These are phyloP conservation scores for Alternaria triticimaculans DNA, from an alignment of 2,329 filamentous ascomycete genomes.

Conservation along the genomic window DNA sequence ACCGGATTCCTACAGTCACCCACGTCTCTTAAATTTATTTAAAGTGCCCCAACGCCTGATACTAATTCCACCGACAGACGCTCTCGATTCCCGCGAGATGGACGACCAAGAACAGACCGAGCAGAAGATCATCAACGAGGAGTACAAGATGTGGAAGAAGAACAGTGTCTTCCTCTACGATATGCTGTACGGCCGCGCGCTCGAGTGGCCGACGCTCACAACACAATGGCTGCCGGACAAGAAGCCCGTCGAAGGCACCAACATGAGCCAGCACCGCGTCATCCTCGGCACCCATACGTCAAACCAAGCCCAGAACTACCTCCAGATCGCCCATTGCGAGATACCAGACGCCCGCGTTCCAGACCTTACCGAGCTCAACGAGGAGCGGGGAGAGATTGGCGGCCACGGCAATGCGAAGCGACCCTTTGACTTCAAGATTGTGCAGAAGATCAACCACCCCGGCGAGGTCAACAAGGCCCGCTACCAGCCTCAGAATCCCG, in stretches of 20 bases:
- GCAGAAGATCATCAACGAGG: constrained; percentile 94
- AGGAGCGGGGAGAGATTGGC: constrained; percentile 89
- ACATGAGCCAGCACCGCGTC: constrained; percentile 84
- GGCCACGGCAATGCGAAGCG: constrained; percentile 83
- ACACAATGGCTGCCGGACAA: constrained; percentile 96
- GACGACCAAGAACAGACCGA: constrained; percentile 76
- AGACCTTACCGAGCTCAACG: constrained; percentile 85
- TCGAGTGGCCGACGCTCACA: constrained; percentile 97
- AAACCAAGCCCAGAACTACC: constrained; percentile 82
- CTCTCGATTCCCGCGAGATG: constrained; percentile 53
- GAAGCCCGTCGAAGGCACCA: constrained; percentile 71
- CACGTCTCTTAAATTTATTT: too few species aligned
- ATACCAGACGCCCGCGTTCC: constrained; percentile 79
- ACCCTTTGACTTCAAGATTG: constrained; percentile 85
- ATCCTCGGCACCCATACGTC: constrained; percentile 95
- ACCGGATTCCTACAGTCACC: not conserved
- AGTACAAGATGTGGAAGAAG: constrained; percentile 99
- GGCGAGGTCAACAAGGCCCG: constrained; percentile 98
- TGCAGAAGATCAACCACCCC: constrained; percentile 95
- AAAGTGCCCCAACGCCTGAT: not conserved
- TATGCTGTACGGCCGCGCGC: constrained; percentile 90
- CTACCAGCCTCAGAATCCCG: constrained; percentile 96
- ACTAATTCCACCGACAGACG: constrained; percentile 45
- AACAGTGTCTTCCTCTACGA: constrained; percentile 98
- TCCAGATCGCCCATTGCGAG: constrained; percentile 93